These are phyloP conservation scores for Pisolithus marmoratus DNA, from an alignment of 768 basidiomycete genomes.

Conservation along the genomic window DNA sequence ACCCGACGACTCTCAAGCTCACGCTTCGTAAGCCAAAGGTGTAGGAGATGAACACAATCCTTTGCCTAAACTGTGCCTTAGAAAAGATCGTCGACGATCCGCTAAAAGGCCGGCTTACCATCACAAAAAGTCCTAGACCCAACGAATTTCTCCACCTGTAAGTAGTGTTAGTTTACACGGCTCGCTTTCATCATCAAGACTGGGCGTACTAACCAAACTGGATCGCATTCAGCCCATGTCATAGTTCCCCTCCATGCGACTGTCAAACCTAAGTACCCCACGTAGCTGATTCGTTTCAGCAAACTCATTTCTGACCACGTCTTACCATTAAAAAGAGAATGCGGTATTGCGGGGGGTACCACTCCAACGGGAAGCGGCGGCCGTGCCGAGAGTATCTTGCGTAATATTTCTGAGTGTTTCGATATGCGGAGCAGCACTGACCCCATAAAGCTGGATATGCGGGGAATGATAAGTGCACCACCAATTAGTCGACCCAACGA, in stretches of 20 bases:
- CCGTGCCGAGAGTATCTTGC: constrained; percentile 20
- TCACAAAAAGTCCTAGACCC: constrained; percentile 62
- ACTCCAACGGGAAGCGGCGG: constrained; percentile 14
- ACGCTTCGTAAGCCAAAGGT: constrained; percentile 64
- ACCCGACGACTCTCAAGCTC: constrained; percentile 66
- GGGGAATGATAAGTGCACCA: constrained; percentile 64
- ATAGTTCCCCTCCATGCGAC: constrained; percentile 52
- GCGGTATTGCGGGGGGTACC: constrained; percentile 9
- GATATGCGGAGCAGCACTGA: constrained; percentile 51
- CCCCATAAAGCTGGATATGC: constrained; percentile 64
- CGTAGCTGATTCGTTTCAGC: constrained; percentile 20
- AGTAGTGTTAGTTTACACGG: background rate
- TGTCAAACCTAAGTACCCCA: constrained; percentile 35
- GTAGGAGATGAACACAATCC: constrained; percentile 61
- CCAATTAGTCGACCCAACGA: constrained; percentile 63
- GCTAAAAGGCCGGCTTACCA: constrained; percentile 36
- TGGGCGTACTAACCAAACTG: constrained; percentile 50
- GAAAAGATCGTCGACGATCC: background rate
- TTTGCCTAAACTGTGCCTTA: constrained; percentile 40
- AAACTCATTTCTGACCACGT: constrained; percentile 10
- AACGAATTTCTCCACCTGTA: constrained; percentile 63
- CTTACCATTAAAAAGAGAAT: constrained; percentile 14
- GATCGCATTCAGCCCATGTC: constrained; percentile 64
- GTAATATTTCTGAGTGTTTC: constrained; percentile 23
- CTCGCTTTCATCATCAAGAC: background rate